Base-by-base conservation (phyloP, 768 basidiomycete genomes). In the Suillus fuscotomentosus region DNA sequence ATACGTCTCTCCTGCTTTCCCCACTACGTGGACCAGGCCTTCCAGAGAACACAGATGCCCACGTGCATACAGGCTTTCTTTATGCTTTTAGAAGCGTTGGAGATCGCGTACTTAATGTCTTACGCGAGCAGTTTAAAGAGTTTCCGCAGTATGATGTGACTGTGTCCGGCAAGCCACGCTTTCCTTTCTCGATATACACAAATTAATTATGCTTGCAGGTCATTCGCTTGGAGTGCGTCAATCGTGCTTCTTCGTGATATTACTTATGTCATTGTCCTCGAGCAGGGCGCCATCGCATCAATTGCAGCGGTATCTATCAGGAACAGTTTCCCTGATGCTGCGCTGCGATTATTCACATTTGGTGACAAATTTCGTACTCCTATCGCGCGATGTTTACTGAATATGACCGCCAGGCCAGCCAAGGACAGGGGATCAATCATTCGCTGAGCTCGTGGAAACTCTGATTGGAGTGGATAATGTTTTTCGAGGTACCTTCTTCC, bases 381-480 rank as follows among this genome's bases (percentile, higher is more conserved):
- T 39, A 3, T 50, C 20, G 13, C 45, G 59, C 47, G 27, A 56
- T 39, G 10, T 38, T 31, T 5, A 1, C 48, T 47, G 45, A 61
- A 60, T 34, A 43, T 31, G 22, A n/a, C n/a, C 15, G n/a, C 2
- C 54, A 84, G 84, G 83, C 15, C 84, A 86, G 71, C 84, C 84
- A 15, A 75, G 84, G 34, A 79, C 78, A 11, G 84, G 84, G 13
- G 75, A 85, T 60, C 64, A 65, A 0, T 70, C 69, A 2, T 85
- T 80, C 65, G 79, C 81, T 6, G 69, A 77, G 3, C 71, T 81
- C 6, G 77, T 82, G 4, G 83, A 84, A 63, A 65, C 66, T 10
- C 61, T 65, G 9, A 63, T 84, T 15, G 82, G 82, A 2, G 61
- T 63, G 8, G 57, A 68, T 3, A 80, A 80, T 65, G 76, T 81